Evolutionary conservation across 2,329 filamentous ascomycete species (phyloP), one percentile per base, ranked within the genome.

Genomic region (Tolypocladium tundrense): DNA sequence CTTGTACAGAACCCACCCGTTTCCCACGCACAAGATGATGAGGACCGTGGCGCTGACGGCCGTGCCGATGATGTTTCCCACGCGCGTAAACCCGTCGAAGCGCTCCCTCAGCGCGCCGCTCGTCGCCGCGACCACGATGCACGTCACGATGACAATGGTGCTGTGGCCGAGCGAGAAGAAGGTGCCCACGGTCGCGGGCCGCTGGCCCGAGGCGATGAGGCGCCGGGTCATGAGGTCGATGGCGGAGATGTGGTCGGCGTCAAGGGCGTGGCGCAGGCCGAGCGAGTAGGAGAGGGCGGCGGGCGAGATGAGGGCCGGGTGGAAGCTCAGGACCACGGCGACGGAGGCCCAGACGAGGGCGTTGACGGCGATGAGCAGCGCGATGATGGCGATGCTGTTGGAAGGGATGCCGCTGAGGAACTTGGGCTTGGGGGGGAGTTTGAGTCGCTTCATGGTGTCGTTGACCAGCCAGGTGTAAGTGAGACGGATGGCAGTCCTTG

Each of bases 221-320:
- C 93, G 86, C 3, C 94, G 83, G 1, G 94, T 97, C 87, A 95
- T 96, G 42, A 97, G 82, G 73, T 97, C 93, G 66, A 97, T 99
- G 62, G 92, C 93, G 65, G 74, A 74, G 66, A 81, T 83, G 70
- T 97, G 94, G 73, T 97, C 93, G n/a, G 93, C 94, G 68, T 97
- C 94, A 51, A 97, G 84, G n/a, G 93, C 93, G 77, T 97, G 93
- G 48, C 93, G 88, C 14, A 97, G 81, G 3, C 93, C 93, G 13
- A 97, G 82, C 0, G 90, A 90, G 72, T 95, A 97, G 33, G 92
- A 87, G 1, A 97, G 82, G 2, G 92, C 85, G 1, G 91, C 90
- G 3, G 91, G 87, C 2, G 88, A 88, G 54, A 92, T 84, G 61
- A 97, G 81, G 0, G 79, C 75, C 0, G 82, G 77, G 69, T 83